These are phyloP conservation scores for Sporothrix pallida DNA, from an alignment of 2,329 filamentous ascomycete species.

Conservation along the genomic window DNA sequence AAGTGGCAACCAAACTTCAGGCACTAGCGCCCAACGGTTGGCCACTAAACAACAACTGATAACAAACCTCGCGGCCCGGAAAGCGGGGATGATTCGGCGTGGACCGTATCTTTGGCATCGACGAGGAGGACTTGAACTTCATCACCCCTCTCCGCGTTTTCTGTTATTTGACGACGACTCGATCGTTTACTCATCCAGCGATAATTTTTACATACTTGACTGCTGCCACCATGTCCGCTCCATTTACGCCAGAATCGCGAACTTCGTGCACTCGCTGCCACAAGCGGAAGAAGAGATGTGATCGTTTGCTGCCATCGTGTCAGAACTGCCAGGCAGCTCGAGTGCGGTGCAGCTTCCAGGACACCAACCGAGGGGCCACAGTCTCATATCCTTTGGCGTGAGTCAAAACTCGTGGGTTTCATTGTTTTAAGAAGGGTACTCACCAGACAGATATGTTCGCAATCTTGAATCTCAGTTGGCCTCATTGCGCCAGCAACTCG, in stretches of 20 bases:
- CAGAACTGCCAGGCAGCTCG: constrained; percentile 48
- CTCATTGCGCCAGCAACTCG: constrained; percentile 8
- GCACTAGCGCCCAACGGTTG: not conserved
- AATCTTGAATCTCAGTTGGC: constrained; percentile 31
- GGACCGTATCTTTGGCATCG: no score
- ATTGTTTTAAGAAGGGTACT: no score
- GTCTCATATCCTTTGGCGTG: constrained; percentile 51
- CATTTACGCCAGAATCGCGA: constrained; percentile 31
- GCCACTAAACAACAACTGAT: not conserved
- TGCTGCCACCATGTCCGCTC: not conserved
- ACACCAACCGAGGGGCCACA: constrained; percentile 46
- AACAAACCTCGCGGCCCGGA: not conserved
- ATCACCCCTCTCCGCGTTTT: no score
- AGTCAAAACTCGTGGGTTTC: constrained; percentile 34
- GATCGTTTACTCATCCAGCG: no score
- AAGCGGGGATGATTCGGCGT: not conserved
- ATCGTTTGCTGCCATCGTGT: constrained; percentile 48
- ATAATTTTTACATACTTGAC: no score
- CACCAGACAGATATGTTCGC: constrained; percentile 24
- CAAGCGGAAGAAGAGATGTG: constrained; percentile 52
- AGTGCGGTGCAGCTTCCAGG: constrained; percentile 50
- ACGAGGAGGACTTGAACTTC: no score
- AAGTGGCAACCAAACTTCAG: no score
- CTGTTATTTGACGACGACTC: no score
- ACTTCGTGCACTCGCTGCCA: constrained; percentile 45